A percentile compares a stretch with the other conserved stretches of the same genome.
Evolutionary conservation across 176 grass and related monocot species (phyloP).

Genomic region (Phoenix dactylifera): DNA sequence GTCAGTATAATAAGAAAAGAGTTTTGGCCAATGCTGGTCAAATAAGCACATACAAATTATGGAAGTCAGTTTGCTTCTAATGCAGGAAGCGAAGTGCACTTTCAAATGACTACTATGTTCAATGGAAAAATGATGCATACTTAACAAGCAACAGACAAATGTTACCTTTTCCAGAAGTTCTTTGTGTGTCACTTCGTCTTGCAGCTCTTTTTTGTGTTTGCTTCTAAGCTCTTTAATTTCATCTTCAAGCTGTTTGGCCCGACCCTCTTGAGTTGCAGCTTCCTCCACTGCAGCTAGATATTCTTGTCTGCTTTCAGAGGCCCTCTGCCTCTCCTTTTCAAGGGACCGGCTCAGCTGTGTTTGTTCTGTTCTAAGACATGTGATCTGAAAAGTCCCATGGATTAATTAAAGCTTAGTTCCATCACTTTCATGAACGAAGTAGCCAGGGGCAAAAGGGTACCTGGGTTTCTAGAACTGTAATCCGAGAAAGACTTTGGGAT

Average conservation of each 20-base stretch:
- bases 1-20: no score
- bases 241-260: slow-evolving; percentile 86
- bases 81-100: neutral
- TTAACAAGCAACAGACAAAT: neutral
- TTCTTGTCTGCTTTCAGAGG: slow-evolving; percentile 97
- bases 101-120: neutral
- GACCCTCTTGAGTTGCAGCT: slow-evolving; percentile 74
- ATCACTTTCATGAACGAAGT: no score
- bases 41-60: neutral
- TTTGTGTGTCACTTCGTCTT: slow-evolving; percentile 59
- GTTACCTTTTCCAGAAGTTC: slow-evolving; percentile 87
- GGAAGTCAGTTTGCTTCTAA: neutral
- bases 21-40: neutral
- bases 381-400: slow-evolving; percentile 38
- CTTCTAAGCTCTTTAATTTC: slow-evolving; percentile 81
- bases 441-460: slow-evolving; percentile 26
- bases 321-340: slow-evolving; percentile 98
- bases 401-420: no score
- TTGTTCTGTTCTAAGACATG: slow-evolving; percentile 97
- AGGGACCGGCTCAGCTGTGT: slow-evolving; percentile 94
- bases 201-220: slow-evolving; percentile 80
- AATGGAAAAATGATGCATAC: neutral
- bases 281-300: slow-evolving; percentile 87
- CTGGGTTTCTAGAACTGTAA: slow-evolving; percentile 95
- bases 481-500: slow-evolving; percentile 72